Evolutionary conservation across 352 stramenopile genomes (phyloP), one percentile per base, ranked within the genome.

Genomic region (Phytophthora rubi): DNA sequence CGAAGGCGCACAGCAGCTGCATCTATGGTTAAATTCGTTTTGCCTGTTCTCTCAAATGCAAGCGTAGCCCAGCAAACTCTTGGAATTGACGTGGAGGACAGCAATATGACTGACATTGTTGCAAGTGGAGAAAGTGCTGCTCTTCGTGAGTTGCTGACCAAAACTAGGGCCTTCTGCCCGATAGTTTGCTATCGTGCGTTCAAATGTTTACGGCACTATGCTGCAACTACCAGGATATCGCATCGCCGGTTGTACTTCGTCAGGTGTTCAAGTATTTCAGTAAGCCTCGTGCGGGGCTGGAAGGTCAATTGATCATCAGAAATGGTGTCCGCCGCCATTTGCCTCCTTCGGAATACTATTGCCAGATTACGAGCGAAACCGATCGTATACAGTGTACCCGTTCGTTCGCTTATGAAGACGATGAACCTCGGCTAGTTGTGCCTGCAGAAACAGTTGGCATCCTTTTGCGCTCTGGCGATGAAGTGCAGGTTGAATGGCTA

Each of bases 11-110:
- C 75, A 79, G 32, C 77, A 91, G 39, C 56, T 92, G 32, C 75
- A 90, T 45, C 80, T 3, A 92, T 92, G 83, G 80, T 85, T 16
- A 88, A 85, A 49, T 83, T 92, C 28, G 75, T 91, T 9, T 55
- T 79, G 3, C 82, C 85, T 39, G 76, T 83, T 54, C 66, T 91
- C 2, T 75, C 74, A 9, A 85, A 75, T n/a, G 35, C 62, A 8
- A 30, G 57, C 1, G 80, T 92, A 42, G 80, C 83, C 1, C 58
- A 79, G 6, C 73, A 76, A 32, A 75, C 59, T 35, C 57, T 88
- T 28, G 58, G 58, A 16, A 75, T 80, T 55, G 59, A 77, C 52
- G 30, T 37, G 58, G 48, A 73, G 44, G 52, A 70, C 3, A 64
- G 13, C 35, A 56, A n/a, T 5, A 66, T 72, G 65, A 63, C 37